A percentile compares a stretch with the other conserved stretches of the same genome.
Conservation (phyloP, 1,139 yeast genomes). For the Pichia sp. region DNA sequence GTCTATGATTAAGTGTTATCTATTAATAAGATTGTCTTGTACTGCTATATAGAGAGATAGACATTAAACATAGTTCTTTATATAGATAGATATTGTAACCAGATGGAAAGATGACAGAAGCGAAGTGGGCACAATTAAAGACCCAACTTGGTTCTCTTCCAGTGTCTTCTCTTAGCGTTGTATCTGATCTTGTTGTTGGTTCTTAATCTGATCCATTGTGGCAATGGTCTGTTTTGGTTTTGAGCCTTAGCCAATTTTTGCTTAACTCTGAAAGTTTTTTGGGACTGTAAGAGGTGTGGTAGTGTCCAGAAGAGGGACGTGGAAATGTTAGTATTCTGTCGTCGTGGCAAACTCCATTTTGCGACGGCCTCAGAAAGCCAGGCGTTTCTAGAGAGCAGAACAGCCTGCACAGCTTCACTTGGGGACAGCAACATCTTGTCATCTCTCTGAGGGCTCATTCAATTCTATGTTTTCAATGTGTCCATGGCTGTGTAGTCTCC, state of each 20-base stretch:
- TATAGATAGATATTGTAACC: neutral
- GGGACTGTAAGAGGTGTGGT: constrained; percentile 51
- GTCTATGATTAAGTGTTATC: neutral
- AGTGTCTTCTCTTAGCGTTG: constrained; percentile 99
- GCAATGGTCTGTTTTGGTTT: constrained; percentile 99
- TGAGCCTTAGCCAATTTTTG: constrained; percentile 99
- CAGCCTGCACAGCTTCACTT: neutral
- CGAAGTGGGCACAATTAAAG: constrained; percentile 50
- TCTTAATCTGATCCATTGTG: constrained; percentile 99
- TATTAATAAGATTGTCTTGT: neutral
- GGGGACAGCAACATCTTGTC: no score
- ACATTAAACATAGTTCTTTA: neutral
- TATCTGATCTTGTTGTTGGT: constrained; percentile 97
- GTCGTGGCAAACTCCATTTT: neutral
- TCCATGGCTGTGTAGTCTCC: no score
- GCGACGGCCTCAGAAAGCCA: no score
- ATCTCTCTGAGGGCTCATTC: no score
- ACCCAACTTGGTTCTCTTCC: constrained; percentile 99
- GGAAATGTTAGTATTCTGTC: neutral
- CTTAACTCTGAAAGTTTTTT: constrained; percentile 97
- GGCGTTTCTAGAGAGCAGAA: no score
- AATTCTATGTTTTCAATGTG: no score
- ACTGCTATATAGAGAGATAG: neutral
- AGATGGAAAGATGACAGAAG: neutral
- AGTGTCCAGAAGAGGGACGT: neutral